Evolutionary conservation across 768 basidiomycete species (phyloP), one percentile per base, ranked within the genome.

Genomic region (Hypholoma fasciculare): DNA sequence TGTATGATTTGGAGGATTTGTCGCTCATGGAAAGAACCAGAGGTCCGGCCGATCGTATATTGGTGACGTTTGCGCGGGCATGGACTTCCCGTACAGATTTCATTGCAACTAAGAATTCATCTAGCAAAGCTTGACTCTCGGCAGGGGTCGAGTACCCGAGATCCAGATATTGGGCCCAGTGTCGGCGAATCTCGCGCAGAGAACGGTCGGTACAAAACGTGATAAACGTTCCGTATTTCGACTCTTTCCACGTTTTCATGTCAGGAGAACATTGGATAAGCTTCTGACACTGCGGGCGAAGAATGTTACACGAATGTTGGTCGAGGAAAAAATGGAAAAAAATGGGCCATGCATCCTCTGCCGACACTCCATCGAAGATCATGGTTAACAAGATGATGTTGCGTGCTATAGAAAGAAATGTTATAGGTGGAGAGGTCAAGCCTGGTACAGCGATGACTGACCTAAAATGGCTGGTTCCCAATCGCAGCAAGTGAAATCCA

Each of bases 401-500:
- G 9, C 83, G 74, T 12, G 83, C 83, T 34, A 3, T 16, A 46
- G 17, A 34, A 39, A 16, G 40, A 26, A 20, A 53, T 2, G 23
- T 23, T 23, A 23, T 38, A 37, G 26, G 14, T 8, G 14, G 6
- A 20, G 42, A 27, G 20, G 40, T 11, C 8, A 23, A 27, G 23
- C 34, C 20, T 40, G 30, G 20, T 46, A 20, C 7, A 17, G 20
- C 23, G 17, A 38, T 34, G 30, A 37, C 13, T 37, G 56, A 80
- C 82, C 79, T 44, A 83, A 60, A 16, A 81, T 65, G 0, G 74
- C 82, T 2, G 81, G 75, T 39, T 84, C 82, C 43, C 69, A 63
- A 65, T 84, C 82, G 52, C 78, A 81, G 56, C 80, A 83, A 16
- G 82, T 84, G 48, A 82, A 76, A 62, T 83, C 82, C 17, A 82